Evolutionary conservation across 2,329 filamentous ascomycete species (phyloP).

Genomic region (Rhinocladiella similis): DNA sequence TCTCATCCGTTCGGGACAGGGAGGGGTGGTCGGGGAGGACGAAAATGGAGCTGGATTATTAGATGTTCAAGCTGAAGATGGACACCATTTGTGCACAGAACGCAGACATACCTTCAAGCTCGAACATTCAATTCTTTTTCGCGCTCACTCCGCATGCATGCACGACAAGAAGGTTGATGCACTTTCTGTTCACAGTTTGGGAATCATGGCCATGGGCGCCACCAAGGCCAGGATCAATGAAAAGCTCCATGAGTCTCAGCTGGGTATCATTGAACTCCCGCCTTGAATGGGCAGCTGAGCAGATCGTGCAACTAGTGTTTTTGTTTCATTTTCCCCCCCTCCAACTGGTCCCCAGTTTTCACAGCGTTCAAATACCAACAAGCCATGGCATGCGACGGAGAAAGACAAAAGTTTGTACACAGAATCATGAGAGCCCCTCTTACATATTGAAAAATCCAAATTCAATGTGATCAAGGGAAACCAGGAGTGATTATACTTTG

Average conservation of each 20-base stretch:
- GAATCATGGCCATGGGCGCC: no score
- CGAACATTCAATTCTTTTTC: no score
- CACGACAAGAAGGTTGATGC: no score
- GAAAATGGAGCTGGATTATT: not conserved
- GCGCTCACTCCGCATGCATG: no score
- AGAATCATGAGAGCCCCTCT: conserved; percentile 20
- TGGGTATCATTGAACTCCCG: no score
- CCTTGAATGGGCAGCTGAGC: no score
- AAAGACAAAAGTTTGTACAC: conserved; percentile 27
- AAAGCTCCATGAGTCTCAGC: no score
- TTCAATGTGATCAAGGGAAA: not conserved
- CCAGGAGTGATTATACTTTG: not conserved
- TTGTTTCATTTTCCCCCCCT: no score
- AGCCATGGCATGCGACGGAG: conserved; percentile 2
- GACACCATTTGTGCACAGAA: not conserved
- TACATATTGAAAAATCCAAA: not conserved
- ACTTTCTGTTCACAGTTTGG: no score
- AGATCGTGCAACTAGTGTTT: no score
- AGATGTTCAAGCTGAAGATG: not conserved
- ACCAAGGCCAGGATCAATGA: no score
- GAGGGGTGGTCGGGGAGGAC: not conserved
- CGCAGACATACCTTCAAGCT: no score
- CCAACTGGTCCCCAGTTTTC: not conserved
- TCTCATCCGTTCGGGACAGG: not conserved
- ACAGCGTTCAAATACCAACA: not conserved